Evolutionary conservation across 768 basidiomycete species (phyloP).

Genomic region (Tricholomella constricta): DNA sequence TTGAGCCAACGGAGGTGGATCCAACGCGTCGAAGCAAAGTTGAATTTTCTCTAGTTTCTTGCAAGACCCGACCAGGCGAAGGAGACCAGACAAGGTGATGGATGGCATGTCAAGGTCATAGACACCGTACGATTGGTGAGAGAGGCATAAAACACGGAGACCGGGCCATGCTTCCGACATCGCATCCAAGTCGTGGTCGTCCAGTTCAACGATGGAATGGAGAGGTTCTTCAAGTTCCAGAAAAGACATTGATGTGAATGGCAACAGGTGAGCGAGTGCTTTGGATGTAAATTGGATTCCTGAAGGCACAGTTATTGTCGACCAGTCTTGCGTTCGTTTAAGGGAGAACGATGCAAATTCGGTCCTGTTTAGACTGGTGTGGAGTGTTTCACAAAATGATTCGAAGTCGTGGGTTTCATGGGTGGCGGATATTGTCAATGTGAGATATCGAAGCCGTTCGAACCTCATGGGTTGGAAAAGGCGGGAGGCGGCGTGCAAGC

Average conservation of each 20-base stretch:
- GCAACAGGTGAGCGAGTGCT: background rate
- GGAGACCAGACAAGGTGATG: no score
- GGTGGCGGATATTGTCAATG: background rate
- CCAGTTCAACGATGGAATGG: background rate
- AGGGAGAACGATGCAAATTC: background rate
- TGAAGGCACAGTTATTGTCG: no score
- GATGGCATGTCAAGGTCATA: no score
- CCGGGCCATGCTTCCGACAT: background rate
- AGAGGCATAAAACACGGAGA: no score
- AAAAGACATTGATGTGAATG: background rate
- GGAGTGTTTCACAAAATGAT: background rate
- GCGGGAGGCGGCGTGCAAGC: background rate
- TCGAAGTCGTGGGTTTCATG: background rate
- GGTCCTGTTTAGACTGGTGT: background rate
- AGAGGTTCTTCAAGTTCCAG: background rate
- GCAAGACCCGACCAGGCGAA: no score
- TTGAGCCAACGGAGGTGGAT: background rate
- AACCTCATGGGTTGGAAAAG: background rate
- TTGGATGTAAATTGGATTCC: background rate
- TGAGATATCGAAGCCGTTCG: background rate
- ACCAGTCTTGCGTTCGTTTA: background rate
- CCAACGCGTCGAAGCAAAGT: background rate
- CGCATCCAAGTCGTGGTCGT: background rate
- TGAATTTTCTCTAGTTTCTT: no score
- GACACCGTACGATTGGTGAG: no score